Evolutionary conservation across 768 basidiomycete genomes (phyloP), one percentile per base, ranked within the genome.

Genomic region (Psilocybe sp.): DNA sequence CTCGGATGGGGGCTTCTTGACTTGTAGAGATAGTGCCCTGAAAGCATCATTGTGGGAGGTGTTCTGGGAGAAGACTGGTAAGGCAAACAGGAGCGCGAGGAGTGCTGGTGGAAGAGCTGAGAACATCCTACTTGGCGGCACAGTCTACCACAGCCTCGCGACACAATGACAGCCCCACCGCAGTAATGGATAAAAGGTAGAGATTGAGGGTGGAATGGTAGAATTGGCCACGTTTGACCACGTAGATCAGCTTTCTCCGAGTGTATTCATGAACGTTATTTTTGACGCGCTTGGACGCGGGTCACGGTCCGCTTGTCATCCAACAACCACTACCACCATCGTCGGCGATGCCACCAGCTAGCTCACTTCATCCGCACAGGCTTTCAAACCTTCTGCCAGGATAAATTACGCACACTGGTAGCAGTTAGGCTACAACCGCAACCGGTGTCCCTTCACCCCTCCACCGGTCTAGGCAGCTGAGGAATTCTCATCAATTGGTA

Each of bases 31-130:
- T 36, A 92, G 71, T 3, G 75, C 76, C 44, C 77, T 75, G 65
- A 91, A 84, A 1, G 75, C 81, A 66, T 90, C 78, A 58, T 87
- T 79, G 34, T 69, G 65, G 5, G 70, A 70, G 7, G 55, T 65
- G 3, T 66, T 59, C 50, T 60, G 61, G 14, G 72, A 54, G 40
- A 73, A 55, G 14, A 58, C 64, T 41, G 71, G 69, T 9, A 64
- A 64, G 16, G 68, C 66, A 35, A 75, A 64, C 35, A 75, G 55
- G 44, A 77, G 61, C 48, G 66, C 64, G 32, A 75, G 53, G 23
- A 74, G 61, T 39, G 67, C 60, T 28, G 51, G 52, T 45, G 69
- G 71, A 43, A 71, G 66, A 18, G 43, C 49, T 20, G 54, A 47
- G 35, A 50, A 42, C 62, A 64, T 64, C 44, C 32, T 50, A 28